Evolutionary conservation across 192 early-diverging fungal species (phyloP).

Genomic region (Linnemannia schmuckeri): DNA sequence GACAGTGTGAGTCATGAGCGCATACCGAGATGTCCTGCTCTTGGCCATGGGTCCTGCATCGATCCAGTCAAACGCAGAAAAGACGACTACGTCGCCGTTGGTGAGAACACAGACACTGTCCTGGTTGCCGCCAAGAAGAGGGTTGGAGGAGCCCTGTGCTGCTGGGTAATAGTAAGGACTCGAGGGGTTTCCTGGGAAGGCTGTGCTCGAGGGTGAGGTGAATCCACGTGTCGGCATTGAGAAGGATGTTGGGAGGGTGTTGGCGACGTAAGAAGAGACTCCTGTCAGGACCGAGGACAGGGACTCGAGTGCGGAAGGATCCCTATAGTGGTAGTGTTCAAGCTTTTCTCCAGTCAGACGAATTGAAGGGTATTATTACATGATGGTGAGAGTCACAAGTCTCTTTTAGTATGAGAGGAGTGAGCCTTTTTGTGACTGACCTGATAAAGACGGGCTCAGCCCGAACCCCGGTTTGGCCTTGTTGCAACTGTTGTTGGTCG

Average conservation of each 20-base stretch:
- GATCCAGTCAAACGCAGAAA: conserved; percentile 54
- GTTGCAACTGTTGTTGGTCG: conserved; percentile 21
- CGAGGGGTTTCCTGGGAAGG: conserved; percentile 13
- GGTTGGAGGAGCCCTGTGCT: conserved; percentile 27
- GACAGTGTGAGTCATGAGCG: not conserved
- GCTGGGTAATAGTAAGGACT: conserved; percentile 37
- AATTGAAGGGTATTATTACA: not conserved
- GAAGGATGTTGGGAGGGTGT: conserved; percentile 66
- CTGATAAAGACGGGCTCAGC: conserved; percentile 66
- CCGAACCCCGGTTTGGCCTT: conserved; percentile 47
- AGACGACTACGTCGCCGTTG: conserved; percentile 45
- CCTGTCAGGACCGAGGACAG: conserved; percentile 72
- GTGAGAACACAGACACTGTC: conserved; percentile 40
- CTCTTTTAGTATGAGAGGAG: not conserved
- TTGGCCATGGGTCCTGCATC: conserved; percentile 22
- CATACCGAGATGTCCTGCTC: conserved; percentile 41
- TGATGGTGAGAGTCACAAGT: not conserved
- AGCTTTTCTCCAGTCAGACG: not conserved
- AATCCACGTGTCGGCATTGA: conserved; percentile 43
- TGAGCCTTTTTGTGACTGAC: conserved; percentile 33
- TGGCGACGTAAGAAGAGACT: conserved; percentile 73
- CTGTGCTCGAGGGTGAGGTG: conserved; percentile 36
- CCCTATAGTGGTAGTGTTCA: conserved; percentile 41
- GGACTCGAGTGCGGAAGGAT: conserved; percentile 72
- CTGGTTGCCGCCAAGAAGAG: conserved; percentile 35